Conservation (phyloP, 805 yeast genomes). For the Jamesozyma piceae region DNA sequence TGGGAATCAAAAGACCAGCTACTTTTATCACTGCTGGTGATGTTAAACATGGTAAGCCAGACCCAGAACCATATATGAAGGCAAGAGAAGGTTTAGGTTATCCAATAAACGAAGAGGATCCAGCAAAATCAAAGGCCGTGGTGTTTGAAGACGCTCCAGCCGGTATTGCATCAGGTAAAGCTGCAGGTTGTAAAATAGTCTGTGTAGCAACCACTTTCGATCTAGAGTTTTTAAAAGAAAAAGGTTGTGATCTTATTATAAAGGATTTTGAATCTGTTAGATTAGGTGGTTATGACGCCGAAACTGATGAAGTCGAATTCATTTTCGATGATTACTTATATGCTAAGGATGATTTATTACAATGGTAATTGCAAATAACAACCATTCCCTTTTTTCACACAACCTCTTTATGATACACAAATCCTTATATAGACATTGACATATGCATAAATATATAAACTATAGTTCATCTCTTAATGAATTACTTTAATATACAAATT, state of each 20-base stretch:
- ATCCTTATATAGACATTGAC: no score
- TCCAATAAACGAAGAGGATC: conserved; percentile 30
- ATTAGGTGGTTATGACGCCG: conserved; percentile 44
- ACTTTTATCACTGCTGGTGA: conserved; percentile 75
- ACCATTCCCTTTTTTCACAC: no score
- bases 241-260: conserved; percentile 79
- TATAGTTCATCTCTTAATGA: no score
- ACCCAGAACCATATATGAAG: conserved; percentile 70
- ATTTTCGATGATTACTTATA: conserved; percentile 32
- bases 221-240: conserved; percentile 54
- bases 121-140: conserved; percentile 37
- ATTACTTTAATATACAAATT: no score
- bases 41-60: conserved; percentile 73
- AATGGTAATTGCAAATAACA: conserved; percentile 21
- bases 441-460: no score
- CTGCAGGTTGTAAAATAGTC: conserved; percentile 71
- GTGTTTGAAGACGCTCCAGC: conserved; percentile 89
- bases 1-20: conserved; percentile 54
- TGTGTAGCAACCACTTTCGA: conserved; percentile 78
- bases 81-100: conserved; percentile 38
- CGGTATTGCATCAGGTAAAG: conserved; percentile 74
- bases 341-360: conserved; percentile 30
- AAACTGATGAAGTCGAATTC: conserved; percentile 33
- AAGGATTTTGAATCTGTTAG: conserved; percentile 56
- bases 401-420: no score